Evolutionary conservation across 2,329 filamentous ascomycete species (phyloP).

Genomic region (Sporothrix schenckii): DNA sequence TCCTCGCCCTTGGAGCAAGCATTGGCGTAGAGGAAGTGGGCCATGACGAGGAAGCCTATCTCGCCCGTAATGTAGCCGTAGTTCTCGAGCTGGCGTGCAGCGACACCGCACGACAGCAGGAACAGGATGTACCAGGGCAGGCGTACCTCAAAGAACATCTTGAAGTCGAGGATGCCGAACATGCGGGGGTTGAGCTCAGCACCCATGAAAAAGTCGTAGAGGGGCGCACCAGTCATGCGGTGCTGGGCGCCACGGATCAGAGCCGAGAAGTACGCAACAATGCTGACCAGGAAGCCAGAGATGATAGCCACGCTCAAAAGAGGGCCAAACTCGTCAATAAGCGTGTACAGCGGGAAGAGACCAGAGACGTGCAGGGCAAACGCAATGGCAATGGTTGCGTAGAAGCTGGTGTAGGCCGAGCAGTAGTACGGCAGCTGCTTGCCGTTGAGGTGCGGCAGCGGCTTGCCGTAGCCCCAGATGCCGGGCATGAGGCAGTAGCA

Average conservation of each 20-base stretch:
- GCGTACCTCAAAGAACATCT: slow-evolving; percentile 90
- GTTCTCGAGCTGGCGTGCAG: slow-evolving; percentile 73
- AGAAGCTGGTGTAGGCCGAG: slow-evolving; percentile 85
- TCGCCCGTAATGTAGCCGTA: slow-evolving; percentile 77
- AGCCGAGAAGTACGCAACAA: slow-evolving; percentile 85
- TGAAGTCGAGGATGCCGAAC: slow-evolving; percentile 84
- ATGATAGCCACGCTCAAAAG: slow-evolving; percentile 91
- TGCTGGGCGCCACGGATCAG: slow-evolving; percentile 78
- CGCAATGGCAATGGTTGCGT: slow-evolving; percentile 75
- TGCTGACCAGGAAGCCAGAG: slow-evolving; percentile 80
- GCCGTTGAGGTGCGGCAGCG: slow-evolving; percentile 77
- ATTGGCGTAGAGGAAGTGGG: slow-evolving; percentile 80
- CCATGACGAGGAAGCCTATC: slow-evolving; percentile 73
- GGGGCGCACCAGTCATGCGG: slow-evolving; percentile 80
- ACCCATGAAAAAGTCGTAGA: slow-evolving; percentile 93
- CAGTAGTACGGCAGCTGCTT: slow-evolving; percentile 94
- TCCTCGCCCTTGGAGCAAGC: slow-evolving; percentile 83
- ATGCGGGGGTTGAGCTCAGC: slow-evolving; percentile 84
- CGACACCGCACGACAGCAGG: slow-evolving; percentile 68
- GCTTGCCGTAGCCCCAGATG: slow-evolving; percentile 84
- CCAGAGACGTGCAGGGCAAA: slow-evolving; percentile 78
- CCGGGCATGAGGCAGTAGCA: slow-evolving; percentile 87
- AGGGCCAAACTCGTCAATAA: slow-evolving; percentile 94
- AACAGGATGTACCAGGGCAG: slow-evolving; percentile 86
- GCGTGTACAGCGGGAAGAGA: slow-evolving; percentile 83